These are phyloP conservation scores for Solanum tarapatanum DNA, from an alignment of 257 asterid genomes.

Conservation along the genomic window DNA sequence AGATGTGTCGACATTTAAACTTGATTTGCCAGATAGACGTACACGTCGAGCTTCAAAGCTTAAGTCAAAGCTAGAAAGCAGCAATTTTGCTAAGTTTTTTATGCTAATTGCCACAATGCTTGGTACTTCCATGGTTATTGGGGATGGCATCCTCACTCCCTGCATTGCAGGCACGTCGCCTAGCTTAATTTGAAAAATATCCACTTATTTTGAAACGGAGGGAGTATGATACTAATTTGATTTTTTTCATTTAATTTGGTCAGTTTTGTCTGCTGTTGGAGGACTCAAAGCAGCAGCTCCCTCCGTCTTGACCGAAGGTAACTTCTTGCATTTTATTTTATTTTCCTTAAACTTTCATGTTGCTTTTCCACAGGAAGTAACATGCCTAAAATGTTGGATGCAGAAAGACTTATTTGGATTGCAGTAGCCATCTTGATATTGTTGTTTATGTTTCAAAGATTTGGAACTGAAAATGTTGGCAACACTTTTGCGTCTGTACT, in stretches of 20 bases:
- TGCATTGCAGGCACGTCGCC: background rate
- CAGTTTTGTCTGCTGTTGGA: background rate
- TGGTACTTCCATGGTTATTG: conserved; percentile 82
- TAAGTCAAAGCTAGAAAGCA: conserved; percentile 26
- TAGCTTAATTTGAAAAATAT: background rate
- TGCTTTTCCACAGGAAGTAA: background rate
- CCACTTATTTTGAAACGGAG: background rate
- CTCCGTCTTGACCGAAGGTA: background rate
- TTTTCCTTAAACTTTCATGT: background rate
- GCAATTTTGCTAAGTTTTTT: conserved; percentile 18
- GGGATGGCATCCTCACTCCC: conserved; percentile 74
- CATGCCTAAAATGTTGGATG: background rate
- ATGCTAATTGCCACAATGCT: conserved; percentile 47
- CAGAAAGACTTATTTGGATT: conserved; percentile 43
- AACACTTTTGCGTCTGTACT: conserved; percentile 53
- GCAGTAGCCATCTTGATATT: conserved; percentile 40
- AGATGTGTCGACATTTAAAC: conserved; percentile 31
- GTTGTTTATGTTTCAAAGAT: conserved; percentile 47
- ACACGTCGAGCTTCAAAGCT: conserved; percentile 25
- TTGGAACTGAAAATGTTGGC: conserved; percentile 70
- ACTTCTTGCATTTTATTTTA: background rate
- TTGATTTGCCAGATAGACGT: conserved; percentile 22
- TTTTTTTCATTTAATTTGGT: background rate
- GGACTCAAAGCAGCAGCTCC: background rate
- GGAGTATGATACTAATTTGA: background rate